These are phyloP conservation scores for Exophiala dermatitidis DNA, from an alignment of 2,329 filamentous ascomycete genomes.

Conservation along the genomic window DNA sequence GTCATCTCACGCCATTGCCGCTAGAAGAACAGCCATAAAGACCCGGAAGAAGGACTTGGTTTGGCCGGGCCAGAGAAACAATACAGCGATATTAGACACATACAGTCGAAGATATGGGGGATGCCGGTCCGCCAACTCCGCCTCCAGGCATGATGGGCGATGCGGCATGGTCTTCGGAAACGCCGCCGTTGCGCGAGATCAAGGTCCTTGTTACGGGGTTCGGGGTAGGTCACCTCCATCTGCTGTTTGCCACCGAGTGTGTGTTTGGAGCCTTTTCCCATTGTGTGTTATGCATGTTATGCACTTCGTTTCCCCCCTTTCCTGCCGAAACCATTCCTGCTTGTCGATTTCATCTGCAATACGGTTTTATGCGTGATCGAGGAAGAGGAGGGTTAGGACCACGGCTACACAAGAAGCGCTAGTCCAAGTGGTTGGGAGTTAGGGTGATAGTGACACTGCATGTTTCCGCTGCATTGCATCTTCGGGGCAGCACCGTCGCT, in stretches of 20 bases:
- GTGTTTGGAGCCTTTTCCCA: not conserved
- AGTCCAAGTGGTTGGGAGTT: too few relatives aligned
- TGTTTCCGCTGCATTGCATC: too few relatives aligned
- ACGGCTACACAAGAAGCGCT: too few relatives aligned
- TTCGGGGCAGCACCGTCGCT: not conserved
- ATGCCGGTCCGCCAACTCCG: slow-evolving; percentile 23
- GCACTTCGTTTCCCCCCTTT: too few relatives aligned
- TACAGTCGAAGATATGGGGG: slow-evolving; percentile 17
- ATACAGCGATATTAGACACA: not conserved
- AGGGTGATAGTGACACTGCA: too few relatives aligned
- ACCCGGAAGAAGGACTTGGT: too few relatives aligned
- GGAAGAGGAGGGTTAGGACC: too few relatives aligned
- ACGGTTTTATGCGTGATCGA: too few relatives aligned
- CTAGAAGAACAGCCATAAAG: too few relatives aligned
- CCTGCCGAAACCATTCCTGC: too few relatives aligned
- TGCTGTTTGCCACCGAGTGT: not conserved
- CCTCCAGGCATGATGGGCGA: slow-evolving; percentile 6
- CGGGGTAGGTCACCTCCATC: slow-evolving; percentile 30
- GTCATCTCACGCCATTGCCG: too few relatives aligned
- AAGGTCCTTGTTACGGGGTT: slow-evolving; percentile 45
- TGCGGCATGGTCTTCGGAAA: slow-evolving; percentile 1
- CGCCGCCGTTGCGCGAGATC: slow-evolving; percentile 34
- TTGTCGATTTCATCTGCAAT: too few relatives aligned
- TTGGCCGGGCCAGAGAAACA: not conserved
- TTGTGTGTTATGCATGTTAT: not conserved